Evolutionary conservation across 768 basidiomycete species (phyloP), one percentile per base, ranked within the genome.

Genomic region (Naganishia antarctica): DNA sequence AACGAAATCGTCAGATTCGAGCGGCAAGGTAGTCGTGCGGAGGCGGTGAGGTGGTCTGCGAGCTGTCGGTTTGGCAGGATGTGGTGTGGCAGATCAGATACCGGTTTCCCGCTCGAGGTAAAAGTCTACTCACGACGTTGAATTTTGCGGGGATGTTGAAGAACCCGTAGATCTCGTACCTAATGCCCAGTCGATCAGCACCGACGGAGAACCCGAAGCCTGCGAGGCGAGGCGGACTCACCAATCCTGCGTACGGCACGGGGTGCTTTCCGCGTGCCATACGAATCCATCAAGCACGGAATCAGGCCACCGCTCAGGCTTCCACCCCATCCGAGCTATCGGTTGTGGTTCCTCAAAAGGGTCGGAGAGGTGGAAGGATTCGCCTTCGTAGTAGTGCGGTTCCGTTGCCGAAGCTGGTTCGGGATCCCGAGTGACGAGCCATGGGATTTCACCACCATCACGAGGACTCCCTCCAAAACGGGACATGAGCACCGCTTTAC

Each of bases 211-310:
- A n/a, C n/a, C n/a, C n/a, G n/a, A n/a, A n/a, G n/a, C n/a, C n/a
- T n/a, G n/a, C n/a, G n/a, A n/a, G n/a, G n/a, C n/a, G n/a, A n/a
- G n/a, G n/a, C n/a, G 18, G 43, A 71, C 79, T 59, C 70, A 89
- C 92, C 93, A 96, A 74, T 94, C 93, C 58, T 93, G 89, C 9
- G 83, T 88, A 59, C 84, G 82, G 12, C 93, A 85, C 21, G 82
- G 75, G 0, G 86, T 71, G 1, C 66, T 70, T 13, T 43, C 51
- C 46, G 84, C 81, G 53, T 70, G 63, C 90, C 91, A 92, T 46
- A 83, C 79, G 73, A 96, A 97, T 0, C 86, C 89, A 1, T 81
- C 77, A 70, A 83, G 84, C 34, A 76, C 79, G 69, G 85, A 89
- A 77, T 96, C 86, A 0, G 90, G 91, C 92, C 92, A 97, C 0